Evolutionary conservation across 345 rosid genomes (phyloP).

Genomic region (Noccaea caerulescens): DNA sequence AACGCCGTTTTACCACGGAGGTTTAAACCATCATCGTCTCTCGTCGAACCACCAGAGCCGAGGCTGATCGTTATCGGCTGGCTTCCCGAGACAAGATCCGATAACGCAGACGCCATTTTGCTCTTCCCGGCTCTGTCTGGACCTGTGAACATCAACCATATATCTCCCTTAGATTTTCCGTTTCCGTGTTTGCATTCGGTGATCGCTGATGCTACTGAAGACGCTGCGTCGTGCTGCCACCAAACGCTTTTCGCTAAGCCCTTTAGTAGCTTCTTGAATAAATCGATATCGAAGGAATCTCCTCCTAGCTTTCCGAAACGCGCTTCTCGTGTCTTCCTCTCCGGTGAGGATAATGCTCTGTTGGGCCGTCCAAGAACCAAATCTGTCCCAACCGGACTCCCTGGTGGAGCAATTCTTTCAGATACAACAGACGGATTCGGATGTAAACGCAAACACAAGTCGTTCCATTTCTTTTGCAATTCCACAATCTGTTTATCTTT

Average conservation of each 20-base stretch:
- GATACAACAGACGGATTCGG: constrained; percentile 49
- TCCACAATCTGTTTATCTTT: constrained; percentile 70
- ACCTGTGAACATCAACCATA: constrained; percentile 85
- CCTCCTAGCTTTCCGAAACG: constrained; percentile 48
- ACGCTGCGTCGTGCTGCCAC: constrained; percentile 98
- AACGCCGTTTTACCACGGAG: constrained; percentile 84
- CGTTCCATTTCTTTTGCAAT: constrained; percentile 84
- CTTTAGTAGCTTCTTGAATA: constrained; percentile 78
- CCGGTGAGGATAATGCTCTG: constrained; percentile 47
- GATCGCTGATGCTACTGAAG: constrained; percentile 75
- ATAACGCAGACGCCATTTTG: constrained; percentile 82
- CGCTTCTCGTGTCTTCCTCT: constrained; percentile 50
- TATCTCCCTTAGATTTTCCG: constrained; percentile 66
- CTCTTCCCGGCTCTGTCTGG: constrained; percentile 87
- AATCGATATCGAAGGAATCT: constrained; percentile 59
- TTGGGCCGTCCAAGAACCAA: constrained; percentile 75
- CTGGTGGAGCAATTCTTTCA: constrained; percentile 59
- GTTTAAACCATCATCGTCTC: constrained; percentile 45
- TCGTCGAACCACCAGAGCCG: constrained; percentile 58
- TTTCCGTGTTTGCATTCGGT: constrained; percentile 72
- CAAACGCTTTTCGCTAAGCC: constrained; percentile 74
- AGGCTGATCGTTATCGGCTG: constrained; percentile 64
- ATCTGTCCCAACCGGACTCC: constrained; percentile 88
- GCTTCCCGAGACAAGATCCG: constrained; percentile 60
- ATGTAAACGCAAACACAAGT: constrained; percentile 66